A percentile compares a stretch with the other conserved stretches of the same genome.
These are phyloP conservation scores for Dactylonectria macrodidyma DNA, from an alignment of 2,329 filamentous ascomycete species.

Conservation along the genomic window DNA sequence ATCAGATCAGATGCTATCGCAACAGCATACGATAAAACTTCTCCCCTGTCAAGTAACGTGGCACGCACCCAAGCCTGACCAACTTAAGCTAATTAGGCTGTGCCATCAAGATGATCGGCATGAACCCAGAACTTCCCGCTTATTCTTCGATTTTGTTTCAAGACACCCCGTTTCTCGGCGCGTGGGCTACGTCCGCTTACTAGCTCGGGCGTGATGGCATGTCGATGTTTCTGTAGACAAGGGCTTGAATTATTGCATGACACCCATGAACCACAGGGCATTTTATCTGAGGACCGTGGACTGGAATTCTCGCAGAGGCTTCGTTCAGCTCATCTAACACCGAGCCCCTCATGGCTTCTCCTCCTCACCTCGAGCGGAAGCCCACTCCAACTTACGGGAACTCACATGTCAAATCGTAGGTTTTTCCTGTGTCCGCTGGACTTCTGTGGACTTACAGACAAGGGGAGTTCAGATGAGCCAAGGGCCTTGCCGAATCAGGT, in stretches of 20 bases:
- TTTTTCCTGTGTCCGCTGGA: neutral
- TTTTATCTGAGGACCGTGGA: neutral
- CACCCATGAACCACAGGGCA: neutral
- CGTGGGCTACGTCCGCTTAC: slow-evolving; percentile 17
- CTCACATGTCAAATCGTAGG: neutral
- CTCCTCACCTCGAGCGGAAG: neutral
- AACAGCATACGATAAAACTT: neutral
- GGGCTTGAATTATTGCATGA: neutral
- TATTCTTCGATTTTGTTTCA: slow-evolving; percentile 27
- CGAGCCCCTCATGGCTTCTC: neutral
- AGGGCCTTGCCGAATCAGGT: neutral
- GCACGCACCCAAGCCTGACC: slow-evolving; percentile 1
- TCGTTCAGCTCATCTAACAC: neutral
- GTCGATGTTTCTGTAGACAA: slow-evolving; percentile 7
- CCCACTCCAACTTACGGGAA: neutral
- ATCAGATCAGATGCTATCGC: neutral
- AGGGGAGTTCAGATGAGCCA: neutral
- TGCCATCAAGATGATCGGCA: slow-evolving; percentile 15
- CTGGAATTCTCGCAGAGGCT: neutral
- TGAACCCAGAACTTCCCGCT: slow-evolving; percentile 6
- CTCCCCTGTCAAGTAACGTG: neutral
- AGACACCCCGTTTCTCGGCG: slow-evolving; percentile 15
- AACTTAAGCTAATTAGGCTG: neutral
- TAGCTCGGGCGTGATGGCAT: slow-evolving; percentile 23
- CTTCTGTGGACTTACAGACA: neutral